phyloP scores from a whole-genome alignment of 352 stramenopile genomes.

The Stephanocyclus meneghinianus region DNA sequence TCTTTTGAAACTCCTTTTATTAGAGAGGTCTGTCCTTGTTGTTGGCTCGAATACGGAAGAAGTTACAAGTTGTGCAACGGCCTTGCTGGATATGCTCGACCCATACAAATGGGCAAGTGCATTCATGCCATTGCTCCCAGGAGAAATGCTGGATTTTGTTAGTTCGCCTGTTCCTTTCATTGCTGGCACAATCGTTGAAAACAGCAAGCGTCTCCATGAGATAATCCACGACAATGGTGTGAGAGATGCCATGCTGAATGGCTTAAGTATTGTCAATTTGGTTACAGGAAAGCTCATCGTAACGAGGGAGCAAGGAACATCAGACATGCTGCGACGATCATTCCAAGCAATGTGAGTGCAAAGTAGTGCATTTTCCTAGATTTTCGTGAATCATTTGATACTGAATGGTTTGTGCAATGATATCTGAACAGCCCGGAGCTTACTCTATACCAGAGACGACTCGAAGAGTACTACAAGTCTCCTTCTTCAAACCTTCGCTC shows the following conservation, averaged over 20 bases:
- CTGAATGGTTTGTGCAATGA: neutral
- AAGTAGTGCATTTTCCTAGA: neutral
- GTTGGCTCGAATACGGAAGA: slow-evolving; percentile 52
- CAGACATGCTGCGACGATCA: slow-evolving; percentile 49
- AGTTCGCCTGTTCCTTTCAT: slow-evolving; percentile 64
- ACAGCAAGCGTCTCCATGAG: slow-evolving; percentile 35
- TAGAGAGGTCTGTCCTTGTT: slow-evolving; percentile 57
- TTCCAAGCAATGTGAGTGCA: slow-evolving; percentile 51
- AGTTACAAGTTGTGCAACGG: slow-evolving; percentile 46
- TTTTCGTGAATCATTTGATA: neutral
- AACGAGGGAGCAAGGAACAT: slow-evolving; percentile 51
- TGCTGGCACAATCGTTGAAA: slow-evolving; percentile 51
- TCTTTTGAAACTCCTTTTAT: slow-evolving; percentile 56
- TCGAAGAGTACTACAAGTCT: slow-evolving; percentile 45
- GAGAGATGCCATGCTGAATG: slow-evolving; percentile 54
- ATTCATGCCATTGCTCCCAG: slow-evolving; percentile 62
- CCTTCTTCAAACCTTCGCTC: slow-evolving; percentile 45
- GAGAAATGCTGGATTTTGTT: slow-evolving; percentile 63
- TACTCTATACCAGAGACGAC: slow-evolving; percentile 39
- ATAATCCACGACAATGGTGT: slow-evolving; percentile 51
- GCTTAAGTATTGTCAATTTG: slow-evolving; percentile 56
- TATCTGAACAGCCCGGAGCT: slow-evolving; percentile 31
- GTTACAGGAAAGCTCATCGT: slow-evolving; percentile 51
- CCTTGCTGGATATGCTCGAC: slow-evolving; percentile 52
- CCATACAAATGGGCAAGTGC: slow-evolving; percentile 60